Evolutionary conservation across 495 filamentous ascomycete species (phyloP).

Genomic region (Tirmania nivea): DNA sequence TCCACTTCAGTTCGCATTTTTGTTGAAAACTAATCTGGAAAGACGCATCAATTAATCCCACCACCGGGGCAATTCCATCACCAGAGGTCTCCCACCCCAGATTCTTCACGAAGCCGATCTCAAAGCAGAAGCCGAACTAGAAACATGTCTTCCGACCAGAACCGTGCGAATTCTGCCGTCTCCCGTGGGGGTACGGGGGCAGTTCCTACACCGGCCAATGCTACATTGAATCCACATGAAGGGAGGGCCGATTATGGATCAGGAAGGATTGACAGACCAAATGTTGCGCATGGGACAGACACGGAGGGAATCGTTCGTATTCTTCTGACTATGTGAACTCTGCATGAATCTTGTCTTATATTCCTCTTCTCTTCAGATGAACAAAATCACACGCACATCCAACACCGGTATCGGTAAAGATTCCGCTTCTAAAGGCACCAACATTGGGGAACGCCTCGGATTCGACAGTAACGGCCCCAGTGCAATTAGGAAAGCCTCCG

Average conservation of each 20-base stretch:
- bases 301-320: background rate
- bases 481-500: background rate
- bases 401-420: background rate
- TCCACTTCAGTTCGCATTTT: background rate
- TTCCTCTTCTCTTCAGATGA: background rate
- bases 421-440: background rate
- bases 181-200: background rate
- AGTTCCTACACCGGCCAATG: background rate
- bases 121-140: background rate
- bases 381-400: background rate
- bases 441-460: background rate
- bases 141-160: background rate
- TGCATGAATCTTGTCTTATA: background rate
- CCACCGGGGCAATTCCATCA: background rate
- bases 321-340: background rate
- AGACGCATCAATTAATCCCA: background rate
- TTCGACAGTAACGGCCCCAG: background rate
- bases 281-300: background rate
- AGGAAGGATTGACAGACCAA: background rate
- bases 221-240: background rate
- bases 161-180: background rate
- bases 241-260: background rate
- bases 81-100: background rate
- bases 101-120: background rate
- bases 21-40: background rate